These are phyloP conservation scores for Candida silvicultrix DNA, from an alignment of 805 yeast species.

Conservation along the genomic window DNA sequence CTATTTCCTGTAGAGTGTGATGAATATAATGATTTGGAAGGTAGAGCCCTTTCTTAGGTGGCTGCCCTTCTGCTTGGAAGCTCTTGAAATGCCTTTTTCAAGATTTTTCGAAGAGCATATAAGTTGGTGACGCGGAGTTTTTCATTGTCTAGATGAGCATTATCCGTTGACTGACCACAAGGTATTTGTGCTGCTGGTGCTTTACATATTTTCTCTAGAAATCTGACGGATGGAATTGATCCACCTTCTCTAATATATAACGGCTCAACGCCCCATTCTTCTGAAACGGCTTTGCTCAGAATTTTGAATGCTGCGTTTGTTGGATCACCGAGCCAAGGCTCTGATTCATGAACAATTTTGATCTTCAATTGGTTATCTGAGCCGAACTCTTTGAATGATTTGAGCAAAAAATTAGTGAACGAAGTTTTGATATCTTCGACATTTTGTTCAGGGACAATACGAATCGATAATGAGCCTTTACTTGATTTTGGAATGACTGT, in stretches of 20 bases:
- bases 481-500: conserved; percentile 87
- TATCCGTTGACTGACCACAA: conserved; percentile 92
- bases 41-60: too few relatives aligned
- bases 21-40: too few relatives aligned
- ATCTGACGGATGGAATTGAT: conserved; percentile 85
- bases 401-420: conserved; percentile 40
- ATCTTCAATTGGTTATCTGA: conserved; percentile 60
- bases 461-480: conserved; percentile 67
- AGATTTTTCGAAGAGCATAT: conserved; percentile 62
- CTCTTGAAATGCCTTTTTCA: conserved; percentile 24
- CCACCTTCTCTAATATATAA: conserved; percentile 94
- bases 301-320: conserved; percentile 65
- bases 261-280: conserved; percentile 79
- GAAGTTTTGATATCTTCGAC: conserved; percentile 47
- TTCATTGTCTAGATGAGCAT: conserved; percentile 90
- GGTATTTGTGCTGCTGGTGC: conserved; percentile 96
- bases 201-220: conserved; percentile 69
- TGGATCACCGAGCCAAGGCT: conserved; percentile 94
- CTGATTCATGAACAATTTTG: conserved; percentile 75
- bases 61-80: conserved; percentile 12
- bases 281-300: conserved; percentile 51
- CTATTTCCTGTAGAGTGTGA: too few relatives aligned
- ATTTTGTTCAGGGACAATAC: conserved; percentile 88
- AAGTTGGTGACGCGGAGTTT: conserved; percentile 73
- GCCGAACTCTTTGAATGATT: conserved; percentile 40